Evolutionary conservation across 2,329 filamentous ascomycete genomes (phyloP), one percentile per base, ranked within the genome.

Genomic region (Aspergillus sp.): DNA sequence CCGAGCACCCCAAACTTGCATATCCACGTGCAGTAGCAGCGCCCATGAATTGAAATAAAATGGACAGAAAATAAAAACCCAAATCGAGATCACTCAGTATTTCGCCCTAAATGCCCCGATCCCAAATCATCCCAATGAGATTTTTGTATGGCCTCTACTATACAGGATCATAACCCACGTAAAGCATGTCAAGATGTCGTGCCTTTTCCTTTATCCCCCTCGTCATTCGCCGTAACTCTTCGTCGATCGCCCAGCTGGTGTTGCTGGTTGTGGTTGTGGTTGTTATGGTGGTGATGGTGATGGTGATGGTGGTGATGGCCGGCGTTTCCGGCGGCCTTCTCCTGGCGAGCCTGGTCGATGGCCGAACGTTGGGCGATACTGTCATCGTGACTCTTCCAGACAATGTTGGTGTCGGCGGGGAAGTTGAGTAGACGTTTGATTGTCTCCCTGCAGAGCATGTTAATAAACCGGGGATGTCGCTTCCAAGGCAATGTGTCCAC

Each of bases 361-460:
- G 91, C 91, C 30, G 89, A 91, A 67, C 92, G 87, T 79, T 97
- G 93, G 68, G 92, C 90, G 73, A 99, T 97, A 77, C 92, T 97
- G 65, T 94, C 91, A 73, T 97, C 93, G 76, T 99, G 95, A 73
- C 90, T 95, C 80, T 97, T 96, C 87, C 93, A 99, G 69, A 95
- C 88, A 62, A 99, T 89, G 72, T 90, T 91, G 39, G 95, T 98
- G 75, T 97, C 94, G 48, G 87, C 80, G 1, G 94, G 94, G 74
- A 97, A 91, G 67, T 87, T 86, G 59, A 99, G 87, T 66, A 96
- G 84, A 65, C 92, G 90, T 80, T 96, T 97, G 84, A 98, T 92
- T 36, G 90, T 96, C 80, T 99, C 93, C 67, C 93, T 97, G 64
- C 28, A 4, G 48, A 21, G 5, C 2, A 32, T 13, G 51, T 72